phyloP scores from a whole-genome alignment of 78 protist genomes.

The Capsaspora owczarzaki region DNA sequence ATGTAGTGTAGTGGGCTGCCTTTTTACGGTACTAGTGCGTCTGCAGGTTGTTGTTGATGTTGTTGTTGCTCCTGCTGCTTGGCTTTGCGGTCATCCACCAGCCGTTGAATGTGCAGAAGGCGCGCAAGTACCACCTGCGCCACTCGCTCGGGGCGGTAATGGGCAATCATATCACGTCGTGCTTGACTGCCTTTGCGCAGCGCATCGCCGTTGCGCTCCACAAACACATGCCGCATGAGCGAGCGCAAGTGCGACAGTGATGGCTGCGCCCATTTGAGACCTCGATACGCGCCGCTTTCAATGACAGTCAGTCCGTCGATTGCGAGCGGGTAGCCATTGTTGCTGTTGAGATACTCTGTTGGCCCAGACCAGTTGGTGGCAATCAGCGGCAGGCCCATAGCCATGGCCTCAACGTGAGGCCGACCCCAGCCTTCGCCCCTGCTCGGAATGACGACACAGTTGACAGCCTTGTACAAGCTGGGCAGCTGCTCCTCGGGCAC shows the following conservation, averaged over 20 bases:
- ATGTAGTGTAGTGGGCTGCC: too few relatives aligned
- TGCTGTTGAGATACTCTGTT: constrained; percentile 3
- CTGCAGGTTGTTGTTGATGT: too few relatives aligned
- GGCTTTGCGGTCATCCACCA: too few relatives aligned
- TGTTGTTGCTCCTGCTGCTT: too few relatives aligned
- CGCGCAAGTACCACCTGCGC: not conserved
- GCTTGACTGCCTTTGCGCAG: not conserved
- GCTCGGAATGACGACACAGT: constrained; percentile 34
- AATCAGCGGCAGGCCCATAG: constrained; percentile 50
- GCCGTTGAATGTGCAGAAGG: too few relatives aligned
- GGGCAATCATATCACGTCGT: not conserved
- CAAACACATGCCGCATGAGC: not conserved
- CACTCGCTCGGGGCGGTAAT: not conserved
- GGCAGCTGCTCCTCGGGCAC: constrained; percentile 15
- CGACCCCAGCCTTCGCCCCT: constrained; percentile 45
- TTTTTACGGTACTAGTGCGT: too few relatives aligned
- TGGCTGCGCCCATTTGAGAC: not conserved
- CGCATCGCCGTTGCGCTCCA: not conserved
- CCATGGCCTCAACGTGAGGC: constrained; percentile 52
- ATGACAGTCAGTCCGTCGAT: not conserved
- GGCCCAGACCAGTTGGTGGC: constrained; percentile 59
- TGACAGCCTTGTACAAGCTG: constrained; percentile 7
- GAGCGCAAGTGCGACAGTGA: not conserved
- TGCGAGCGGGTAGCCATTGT: constrained; percentile 14
- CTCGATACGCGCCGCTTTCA: not conserved